A percentile compares a stretch with the other conserved stretches of the same genome.
phyloP scores from a whole-genome alignment of 2,329 filamentous ascomycete genomes.

The Ceratocystis eucalypticola region DNA sequence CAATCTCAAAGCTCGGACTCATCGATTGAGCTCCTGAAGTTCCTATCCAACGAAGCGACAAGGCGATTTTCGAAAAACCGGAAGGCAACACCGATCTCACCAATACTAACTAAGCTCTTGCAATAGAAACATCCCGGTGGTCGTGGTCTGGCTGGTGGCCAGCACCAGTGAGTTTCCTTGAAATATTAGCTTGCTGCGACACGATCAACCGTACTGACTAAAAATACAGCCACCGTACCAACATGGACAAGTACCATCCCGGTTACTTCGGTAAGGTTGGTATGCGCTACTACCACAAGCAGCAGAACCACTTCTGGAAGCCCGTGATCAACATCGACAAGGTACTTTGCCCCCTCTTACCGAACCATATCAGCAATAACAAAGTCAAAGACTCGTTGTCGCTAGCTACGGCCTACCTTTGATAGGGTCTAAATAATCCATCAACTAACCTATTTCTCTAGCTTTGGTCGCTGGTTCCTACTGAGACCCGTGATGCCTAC shows the following conservation, averaged over 20 bases:
- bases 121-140: constrained; percentile 60
- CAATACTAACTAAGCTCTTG: constrained; percentile 14
- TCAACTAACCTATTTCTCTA: constrained; percentile 30
- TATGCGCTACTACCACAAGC: constrained; percentile 95
- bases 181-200: not conserved
- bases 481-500: constrained; percentile 88
- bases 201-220: constrained; percentile 10
- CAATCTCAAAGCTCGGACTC: not conserved
- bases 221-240: constrained; percentile 18
- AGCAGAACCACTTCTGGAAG: constrained; percentile 95
- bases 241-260: constrained; percentile 61
- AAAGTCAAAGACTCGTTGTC: not conserved
- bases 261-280: constrained; percentile 99
- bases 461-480: constrained; percentile 92
- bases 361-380: not conserved
- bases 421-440: constrained; percentile 1
- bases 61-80: constrained; percentile 1
- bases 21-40: constrained; percentile 1
- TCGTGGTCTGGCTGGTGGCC: constrained; percentile 90
- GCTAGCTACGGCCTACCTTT: not conserved
- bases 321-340: constrained; percentile 98
- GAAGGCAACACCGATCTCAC: not conserved
- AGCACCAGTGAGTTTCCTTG: constrained; percentile 55
- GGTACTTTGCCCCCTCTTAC: constrained; percentile 37
- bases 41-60: not conserved